A percentile compares a stretch with the other conserved stretches of the same genome.
Evolutionary conservation across 225 moss, liverwort and hornwort species (phyloP).

Genomic region (Pseudisothecium myosuroides): DNA sequence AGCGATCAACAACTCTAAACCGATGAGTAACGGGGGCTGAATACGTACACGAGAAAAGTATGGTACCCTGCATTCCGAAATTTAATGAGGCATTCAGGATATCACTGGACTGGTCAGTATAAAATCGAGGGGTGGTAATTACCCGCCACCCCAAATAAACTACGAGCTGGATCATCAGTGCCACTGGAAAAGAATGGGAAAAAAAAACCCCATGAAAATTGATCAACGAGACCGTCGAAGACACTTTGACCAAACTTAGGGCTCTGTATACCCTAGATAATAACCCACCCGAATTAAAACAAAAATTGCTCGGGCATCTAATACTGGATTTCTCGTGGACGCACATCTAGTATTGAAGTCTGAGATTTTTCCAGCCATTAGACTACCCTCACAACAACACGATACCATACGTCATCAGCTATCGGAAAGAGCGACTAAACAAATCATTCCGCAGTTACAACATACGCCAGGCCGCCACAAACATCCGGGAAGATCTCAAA

Average conservation of each 20-base stretch:
- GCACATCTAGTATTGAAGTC: neutral
- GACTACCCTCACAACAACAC: neutral
- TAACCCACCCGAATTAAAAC: neutral
- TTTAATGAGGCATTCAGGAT: neutral
- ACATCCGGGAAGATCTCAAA: neutral
- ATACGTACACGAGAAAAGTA: neutral
- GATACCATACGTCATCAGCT: neutral
- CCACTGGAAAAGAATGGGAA: neutral
- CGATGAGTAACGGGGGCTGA: neutral
- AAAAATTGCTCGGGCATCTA: neutral
- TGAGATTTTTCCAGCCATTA: neutral
- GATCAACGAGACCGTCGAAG: neutral
- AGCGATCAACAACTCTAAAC: neutral
- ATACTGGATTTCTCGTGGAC: too few relatives aligned
- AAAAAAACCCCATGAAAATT: too few relatives aligned
- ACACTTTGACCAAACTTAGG: neutral
- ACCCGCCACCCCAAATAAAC: too few relatives aligned
- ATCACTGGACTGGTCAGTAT: neutral
- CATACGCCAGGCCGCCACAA: neutral
- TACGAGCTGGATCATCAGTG: neutral
- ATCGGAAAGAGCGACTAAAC: too few relatives aligned
- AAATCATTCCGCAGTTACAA: neutral
- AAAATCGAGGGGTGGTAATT: neutral
- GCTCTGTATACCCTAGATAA: neutral
- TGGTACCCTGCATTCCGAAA: neutral